A percentile compares a stretch with the other conserved stretches of the same genome.
Evolutionary conservation across 768 basidiomycete species (phyloP).

Genomic region (Megacollybia marginata): DNA sequence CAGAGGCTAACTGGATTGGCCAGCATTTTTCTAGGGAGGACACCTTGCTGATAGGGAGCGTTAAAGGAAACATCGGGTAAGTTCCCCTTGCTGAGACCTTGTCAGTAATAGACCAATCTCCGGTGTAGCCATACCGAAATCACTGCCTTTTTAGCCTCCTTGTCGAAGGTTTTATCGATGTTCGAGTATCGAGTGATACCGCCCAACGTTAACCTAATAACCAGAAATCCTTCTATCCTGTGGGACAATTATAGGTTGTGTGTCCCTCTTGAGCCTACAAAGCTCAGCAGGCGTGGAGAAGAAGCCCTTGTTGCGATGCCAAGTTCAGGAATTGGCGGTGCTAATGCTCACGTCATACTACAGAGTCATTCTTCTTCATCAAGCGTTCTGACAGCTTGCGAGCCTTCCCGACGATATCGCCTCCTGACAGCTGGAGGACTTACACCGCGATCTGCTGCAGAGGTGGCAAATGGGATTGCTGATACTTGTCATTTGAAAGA

Average conservation of each 20-base stretch:
- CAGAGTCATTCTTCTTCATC: constrained; percentile 20
- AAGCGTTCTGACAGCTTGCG: not conserved
- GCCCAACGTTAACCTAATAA: constrained; percentile 29
- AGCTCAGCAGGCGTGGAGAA: too few species aligned
- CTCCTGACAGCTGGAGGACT: constrained; percentile 27
- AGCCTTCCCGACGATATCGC: not conserved
- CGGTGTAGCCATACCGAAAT: constrained; percentile 36
- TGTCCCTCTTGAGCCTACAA: constrained; percentile 23
- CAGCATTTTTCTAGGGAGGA: not conserved
- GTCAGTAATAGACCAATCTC: too few species aligned
- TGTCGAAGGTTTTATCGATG: constrained; percentile 35
- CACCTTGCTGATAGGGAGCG: constrained; percentile 30
- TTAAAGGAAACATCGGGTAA: constrained; percentile 41
- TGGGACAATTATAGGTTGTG: constrained; percentile 30
- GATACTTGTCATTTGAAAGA: not conserved
- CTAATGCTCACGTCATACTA: constrained; percentile 33
- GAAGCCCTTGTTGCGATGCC: constrained; percentile 34
- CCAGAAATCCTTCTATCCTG: constrained; percentile 27
- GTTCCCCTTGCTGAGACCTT: too few species aligned
- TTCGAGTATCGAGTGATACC: constrained; percentile 28
- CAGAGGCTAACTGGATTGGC: constrained; percentile 38
- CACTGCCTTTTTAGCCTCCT: constrained; percentile 35
- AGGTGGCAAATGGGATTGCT: constrained; percentile 4
- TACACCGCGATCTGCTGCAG: constrained; percentile 21
- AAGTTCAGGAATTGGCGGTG: constrained; percentile 39